Conservation (phyloP, 176 grass and related monocot genomes). For the Eleusine indica region DNA sequence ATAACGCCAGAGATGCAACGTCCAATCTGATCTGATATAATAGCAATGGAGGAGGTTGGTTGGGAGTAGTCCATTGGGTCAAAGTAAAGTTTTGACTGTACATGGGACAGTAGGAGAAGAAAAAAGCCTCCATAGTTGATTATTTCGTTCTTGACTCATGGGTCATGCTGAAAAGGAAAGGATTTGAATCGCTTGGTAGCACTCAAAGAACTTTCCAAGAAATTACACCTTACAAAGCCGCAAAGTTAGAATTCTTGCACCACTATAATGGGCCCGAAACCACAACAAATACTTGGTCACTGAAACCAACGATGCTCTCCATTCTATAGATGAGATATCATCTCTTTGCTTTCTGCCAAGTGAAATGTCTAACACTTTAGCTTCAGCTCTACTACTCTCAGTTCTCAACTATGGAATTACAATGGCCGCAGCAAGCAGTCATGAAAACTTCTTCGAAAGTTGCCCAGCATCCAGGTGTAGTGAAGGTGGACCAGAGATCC, state of each 20-base stretch:
- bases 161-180: neutral
- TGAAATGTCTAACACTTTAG: conserved; percentile 13
- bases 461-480: conserved; percentile 35
- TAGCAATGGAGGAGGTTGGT: too few relatives aligned
- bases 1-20: too few relatives aligned
- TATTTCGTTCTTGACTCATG: neutral
- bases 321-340: neutral
- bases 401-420: conserved; percentile 18
- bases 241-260: neutral
- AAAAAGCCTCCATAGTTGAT: neutral
- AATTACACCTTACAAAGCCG: neutral
- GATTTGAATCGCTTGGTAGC: neutral
- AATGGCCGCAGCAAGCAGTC: neutral
- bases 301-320: neutral
- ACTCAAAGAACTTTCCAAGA: neutral
- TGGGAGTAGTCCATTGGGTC: too few relatives aligned
- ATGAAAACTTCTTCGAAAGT: conserved; percentile 36
- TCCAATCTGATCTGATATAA: too few relatives aligned
- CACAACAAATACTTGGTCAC: conserved; percentile 10
- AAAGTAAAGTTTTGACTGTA: neutral
- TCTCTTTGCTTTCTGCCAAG: neutral
- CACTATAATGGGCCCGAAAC: neutral
- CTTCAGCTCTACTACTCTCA: conserved; percentile 29
- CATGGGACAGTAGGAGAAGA: neutral
- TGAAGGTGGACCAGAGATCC: conserved; percentile 43